Percentiles rank a stretch among this genome's conserved stretches.
Conservation (phyloP, 805 yeast genomes). For the Candida koratica region DNA sequence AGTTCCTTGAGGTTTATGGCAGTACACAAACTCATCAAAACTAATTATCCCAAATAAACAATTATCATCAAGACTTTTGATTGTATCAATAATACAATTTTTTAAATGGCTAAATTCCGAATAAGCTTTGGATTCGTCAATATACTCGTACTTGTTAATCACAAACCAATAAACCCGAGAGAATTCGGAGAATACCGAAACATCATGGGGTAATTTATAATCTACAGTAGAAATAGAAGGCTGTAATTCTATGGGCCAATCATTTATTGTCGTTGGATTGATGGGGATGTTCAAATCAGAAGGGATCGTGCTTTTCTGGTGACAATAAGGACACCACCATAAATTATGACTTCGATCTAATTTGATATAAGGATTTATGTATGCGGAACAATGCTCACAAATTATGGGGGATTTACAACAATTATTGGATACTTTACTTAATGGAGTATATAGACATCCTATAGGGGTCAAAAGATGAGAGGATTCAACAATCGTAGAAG, state of each 20-base stretch:
- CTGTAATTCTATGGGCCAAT: constrained; percentile 28
- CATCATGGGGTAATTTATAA: constrained; percentile 28
- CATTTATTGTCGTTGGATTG: constrained; percentile 10
- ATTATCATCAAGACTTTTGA: constrained; percentile 18
- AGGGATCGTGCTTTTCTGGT: constrained; percentile 22
- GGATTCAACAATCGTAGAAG: constrained; percentile 36
- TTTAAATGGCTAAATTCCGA: constrained; percentile 15
- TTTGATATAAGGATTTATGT: constrained; percentile 27
- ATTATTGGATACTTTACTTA: constrained; percentile 3
- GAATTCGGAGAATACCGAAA: constrained; percentile 13
- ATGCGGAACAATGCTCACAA: constrained; percentile 27
- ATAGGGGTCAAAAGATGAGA: constrained; percentile 30
- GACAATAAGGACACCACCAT: constrained; percentile 42
- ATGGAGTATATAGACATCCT: constrained; percentile 36
- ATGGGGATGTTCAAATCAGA: constrained; percentile 16
- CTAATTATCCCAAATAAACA: constrained; percentile 24
- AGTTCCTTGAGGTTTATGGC: constrained; percentile 17
- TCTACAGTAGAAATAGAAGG: constrained; percentile 27
- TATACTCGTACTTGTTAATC: constrained; percentile 30
- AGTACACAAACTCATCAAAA: constrained; percentile 24
- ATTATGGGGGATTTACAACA: constrained; percentile 14
- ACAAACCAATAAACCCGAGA: constrained; percentile 19
- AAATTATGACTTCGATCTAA: constrained; percentile 26
- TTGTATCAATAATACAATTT: constrained; percentile 13
- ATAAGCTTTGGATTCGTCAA: constrained; percentile 18